phyloP scores from a whole-genome alignment of 192 early-diverging fungal species.

The Gryganskiella cystojenkinii region DNA sequence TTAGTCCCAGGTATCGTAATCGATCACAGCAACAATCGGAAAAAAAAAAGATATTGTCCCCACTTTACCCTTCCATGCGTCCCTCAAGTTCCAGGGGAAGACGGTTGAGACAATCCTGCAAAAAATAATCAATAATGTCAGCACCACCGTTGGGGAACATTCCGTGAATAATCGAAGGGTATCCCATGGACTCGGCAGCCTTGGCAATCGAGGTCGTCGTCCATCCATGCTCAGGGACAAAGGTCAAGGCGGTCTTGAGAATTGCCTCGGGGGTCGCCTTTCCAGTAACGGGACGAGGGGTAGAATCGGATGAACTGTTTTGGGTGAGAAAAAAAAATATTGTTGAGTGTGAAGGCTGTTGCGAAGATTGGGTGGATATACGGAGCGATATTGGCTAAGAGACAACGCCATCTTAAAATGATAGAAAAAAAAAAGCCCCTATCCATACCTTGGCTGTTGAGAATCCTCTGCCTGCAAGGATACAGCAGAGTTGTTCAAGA shows the following conservation, averaged over 20 bases:
- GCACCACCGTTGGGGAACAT: constrained; percentile 71
- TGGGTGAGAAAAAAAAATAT: background rate
- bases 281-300: background rate
- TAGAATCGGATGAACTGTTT: background rate
- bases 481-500: constrained; percentile 12
- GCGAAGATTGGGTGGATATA: too few species aligned
- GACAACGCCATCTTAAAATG: too few species aligned
- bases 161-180: constrained; percentile 77
- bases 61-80: constrained; percentile 63
- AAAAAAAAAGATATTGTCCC: background rate
- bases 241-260: constrained; percentile 70
- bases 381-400: too few species aligned
- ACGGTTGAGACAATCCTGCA: constrained; percentile 70
- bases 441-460: constrained; percentile 2
- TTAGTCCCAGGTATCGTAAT: background rate
- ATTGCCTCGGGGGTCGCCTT: constrained; percentile 55
- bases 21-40: background rate
- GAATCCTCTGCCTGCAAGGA: constrained; percentile 13
- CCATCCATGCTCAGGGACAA: constrained; percentile 83
- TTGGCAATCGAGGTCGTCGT: constrained; percentile 68
- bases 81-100: constrained; percentile 71
- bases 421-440: too few species aligned
- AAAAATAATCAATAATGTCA: constrained; percentile 80
- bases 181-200: constrained; percentile 75
- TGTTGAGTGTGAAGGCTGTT: background rate